Base-by-base conservation (phyloP, 352 stramenopile genomes). In the Globisporangium echinulatum region DNA sequence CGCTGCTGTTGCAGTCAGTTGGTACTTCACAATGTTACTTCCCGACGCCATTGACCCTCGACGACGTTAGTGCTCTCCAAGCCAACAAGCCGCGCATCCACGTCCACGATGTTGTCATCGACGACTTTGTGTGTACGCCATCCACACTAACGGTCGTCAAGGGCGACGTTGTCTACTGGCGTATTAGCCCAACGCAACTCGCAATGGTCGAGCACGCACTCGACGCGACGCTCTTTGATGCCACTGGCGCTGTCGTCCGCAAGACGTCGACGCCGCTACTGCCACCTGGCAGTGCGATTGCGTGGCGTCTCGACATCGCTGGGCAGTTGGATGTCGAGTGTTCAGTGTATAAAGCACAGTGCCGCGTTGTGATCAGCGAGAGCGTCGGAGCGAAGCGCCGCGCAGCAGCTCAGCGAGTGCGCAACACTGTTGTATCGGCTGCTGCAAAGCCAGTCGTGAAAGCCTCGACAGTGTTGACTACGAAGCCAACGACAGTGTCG, bases 161-260 rank as follows among this genome's bases (percentile, higher is more conserved):
- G 9, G 68, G 73, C 11, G 70, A 82, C 44, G 49, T 82, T 7
- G 70, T 79, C 3, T 61, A 73, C 13, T 82, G 68, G 67, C 72
- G 58, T 13, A 63, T 82, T 10, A 77, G 73, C 17, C 46, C 48
- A 5, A 25, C 65, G 6, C 75, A 70, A 4, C 58, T 71, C 5
- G 62, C 50, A 6, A 77, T 79, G 68, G 70, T 79, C 0, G 73
- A 82, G 61, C 73, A 82, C 51, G 67, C 68, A n/a, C 57, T 82
- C 13, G 68, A 73, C 4, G 61, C 63, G 15, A 64, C 59, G n/a
- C 46, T 77, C 40, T 60, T 51, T 38, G 61, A 66, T 49, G 33
- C 19, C n/a, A 50, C 36, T 8, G 42, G 17, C 5, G 14, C 15
- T 19, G 44, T 49, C 3, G 38, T 56, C 25, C 40, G 48, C 25